Percentiles rank a stretch among this genome's conserved stretches.
Conservation (phyloP, 305 asterid species). For the Ilex paraguariensis region DNA sequence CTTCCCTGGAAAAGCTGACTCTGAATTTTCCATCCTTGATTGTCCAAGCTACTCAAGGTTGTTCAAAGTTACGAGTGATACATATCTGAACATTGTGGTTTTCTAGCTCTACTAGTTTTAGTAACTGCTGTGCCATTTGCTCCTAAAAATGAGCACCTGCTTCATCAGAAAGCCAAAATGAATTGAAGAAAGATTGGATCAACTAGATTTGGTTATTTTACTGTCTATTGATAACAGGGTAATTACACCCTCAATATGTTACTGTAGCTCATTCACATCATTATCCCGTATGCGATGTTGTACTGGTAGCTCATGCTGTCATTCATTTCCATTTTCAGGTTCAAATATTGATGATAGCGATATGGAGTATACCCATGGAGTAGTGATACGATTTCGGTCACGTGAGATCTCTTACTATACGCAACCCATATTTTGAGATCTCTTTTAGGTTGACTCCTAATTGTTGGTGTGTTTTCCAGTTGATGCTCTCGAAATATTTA, state of each 20-base stretch:
- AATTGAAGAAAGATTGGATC: not conserved
- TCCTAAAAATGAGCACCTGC: not conserved
- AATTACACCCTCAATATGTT: not conserved
- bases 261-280: not conserved
- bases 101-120: not conserved
- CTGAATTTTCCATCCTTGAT: constrained; percentile 62
- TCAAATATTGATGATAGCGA: constrained; percentile 27
- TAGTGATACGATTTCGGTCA: constrained; percentile 68
- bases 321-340: constrained; percentile 33
- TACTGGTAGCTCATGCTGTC: not conserved
- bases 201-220: not conserved
- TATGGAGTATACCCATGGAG: constrained; percentile 59
- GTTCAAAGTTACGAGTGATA: not conserved
- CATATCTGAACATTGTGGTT: not conserved
- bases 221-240: not conserved
- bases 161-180: not conserved
- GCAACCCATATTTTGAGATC: not conserved
- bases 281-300: not conserved
- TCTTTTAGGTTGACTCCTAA: constrained; percentile 12
- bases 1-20: constrained; percentile 41
- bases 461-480: constrained; percentile 32
- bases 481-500: constrained; percentile 67
- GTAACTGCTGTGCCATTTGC: not conserved
- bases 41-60: constrained; percentile 72
- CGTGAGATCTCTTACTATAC: constrained; percentile 33